Percentiles rank a stretch among this genome's conserved stretches.
Evolutionary conservation across 345 rosid genomes (phyloP).

Genomic region (Eucalyptus coolabah): DNA sequence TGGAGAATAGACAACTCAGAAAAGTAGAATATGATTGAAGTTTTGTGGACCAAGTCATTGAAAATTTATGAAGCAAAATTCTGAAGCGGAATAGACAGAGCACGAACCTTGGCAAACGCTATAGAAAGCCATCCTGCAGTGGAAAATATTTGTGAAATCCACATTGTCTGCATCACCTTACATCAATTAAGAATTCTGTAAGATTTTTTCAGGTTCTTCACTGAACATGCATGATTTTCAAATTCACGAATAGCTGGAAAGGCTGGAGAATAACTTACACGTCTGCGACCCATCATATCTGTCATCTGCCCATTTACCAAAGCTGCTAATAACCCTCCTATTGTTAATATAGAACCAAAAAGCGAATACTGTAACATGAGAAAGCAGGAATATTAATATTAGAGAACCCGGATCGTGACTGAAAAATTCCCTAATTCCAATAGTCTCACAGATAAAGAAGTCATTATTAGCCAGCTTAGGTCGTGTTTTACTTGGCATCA

Average conservation of each 20-base stretch:
- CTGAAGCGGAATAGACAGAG: background rate
- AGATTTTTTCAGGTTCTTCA: background rate
- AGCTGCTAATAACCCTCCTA: constrained; percentile 21
- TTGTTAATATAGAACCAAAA: constrained; percentile 18
- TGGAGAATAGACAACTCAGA: background rate
- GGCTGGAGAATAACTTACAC: constrained; percentile 2
- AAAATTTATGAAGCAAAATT: background rate
- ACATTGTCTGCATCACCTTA: constrained; percentile 31
- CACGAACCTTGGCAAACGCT: constrained; percentile 21
- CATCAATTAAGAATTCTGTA: background rate
- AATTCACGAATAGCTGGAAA: background rate
- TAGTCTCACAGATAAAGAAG: background rate
- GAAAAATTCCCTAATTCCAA: background rate
- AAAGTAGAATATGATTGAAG: background rate
- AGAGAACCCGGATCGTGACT: background rate
- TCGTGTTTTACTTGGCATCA: background rate
- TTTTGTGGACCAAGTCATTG: background rate
- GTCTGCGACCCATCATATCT: constrained; percentile 20
- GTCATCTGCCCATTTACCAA: constrained; percentile 14
- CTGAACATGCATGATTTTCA: background rate
- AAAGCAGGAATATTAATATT: background rate
- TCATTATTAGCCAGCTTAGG: background rate
- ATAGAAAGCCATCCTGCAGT: constrained; percentile 44
- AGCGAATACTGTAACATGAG: constrained; percentile 16
- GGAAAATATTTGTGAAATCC: constrained; percentile 31